These are phyloP conservation scores for Pyrenopolyporus hunteri DNA, from an alignment of 495 filamentous ascomycete genomes.

Conservation along the genomic window DNA sequence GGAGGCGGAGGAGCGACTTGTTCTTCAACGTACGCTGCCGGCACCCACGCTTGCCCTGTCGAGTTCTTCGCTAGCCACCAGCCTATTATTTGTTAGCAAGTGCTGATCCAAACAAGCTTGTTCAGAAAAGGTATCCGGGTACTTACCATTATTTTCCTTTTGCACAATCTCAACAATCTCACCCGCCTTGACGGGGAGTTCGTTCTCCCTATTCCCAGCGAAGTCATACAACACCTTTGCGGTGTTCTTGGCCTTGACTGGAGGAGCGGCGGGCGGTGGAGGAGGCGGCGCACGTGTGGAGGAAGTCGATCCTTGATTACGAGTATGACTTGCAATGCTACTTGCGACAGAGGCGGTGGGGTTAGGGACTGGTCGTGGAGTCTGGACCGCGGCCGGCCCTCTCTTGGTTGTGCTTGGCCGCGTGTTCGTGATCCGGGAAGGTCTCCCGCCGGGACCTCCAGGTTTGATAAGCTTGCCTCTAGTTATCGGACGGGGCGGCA, in stretches of 20 bases:
- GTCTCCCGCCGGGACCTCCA: conserved; percentile 82
- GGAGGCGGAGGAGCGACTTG: conserved; percentile 62
- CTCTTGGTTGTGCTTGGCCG: conserved; percentile 55
- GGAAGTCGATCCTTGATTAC: conserved; percentile 50
- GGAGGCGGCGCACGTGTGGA: conserved; percentile 62
- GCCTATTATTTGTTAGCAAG: conserved; percentile 56
- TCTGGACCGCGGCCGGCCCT: conserved; percentile 49
- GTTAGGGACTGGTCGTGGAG: conserved; percentile 54
- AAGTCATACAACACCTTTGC: conserved; percentile 93
- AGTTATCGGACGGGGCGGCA: conserved; percentile 88
- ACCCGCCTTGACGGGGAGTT: conserved; percentile 75
- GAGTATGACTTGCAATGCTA: conserved; percentile 51
- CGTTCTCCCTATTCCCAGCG: conserved; percentile 74
- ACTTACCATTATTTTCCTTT: conserved; percentile 89
- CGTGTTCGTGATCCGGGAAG: conserved; percentile 67
- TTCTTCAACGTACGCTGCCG: conserved; percentile 91
- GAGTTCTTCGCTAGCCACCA: conserved; percentile 91
- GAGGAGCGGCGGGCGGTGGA: conserved; percentile 67
- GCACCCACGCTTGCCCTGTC: conserved; percentile 84
- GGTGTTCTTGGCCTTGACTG: conserved; percentile 70
- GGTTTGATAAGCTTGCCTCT: conserved; percentile 87
- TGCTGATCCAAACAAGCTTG: too few species aligned
- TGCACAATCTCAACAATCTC: conserved; percentile 84
- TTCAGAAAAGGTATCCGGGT: too few species aligned
- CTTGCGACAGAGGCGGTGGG: conserved; percentile 46